Evolutionary conservation across 2,329 filamentous ascomycete species (phyloP).

Genomic region (Chalaropsis ovoidea): DNA sequence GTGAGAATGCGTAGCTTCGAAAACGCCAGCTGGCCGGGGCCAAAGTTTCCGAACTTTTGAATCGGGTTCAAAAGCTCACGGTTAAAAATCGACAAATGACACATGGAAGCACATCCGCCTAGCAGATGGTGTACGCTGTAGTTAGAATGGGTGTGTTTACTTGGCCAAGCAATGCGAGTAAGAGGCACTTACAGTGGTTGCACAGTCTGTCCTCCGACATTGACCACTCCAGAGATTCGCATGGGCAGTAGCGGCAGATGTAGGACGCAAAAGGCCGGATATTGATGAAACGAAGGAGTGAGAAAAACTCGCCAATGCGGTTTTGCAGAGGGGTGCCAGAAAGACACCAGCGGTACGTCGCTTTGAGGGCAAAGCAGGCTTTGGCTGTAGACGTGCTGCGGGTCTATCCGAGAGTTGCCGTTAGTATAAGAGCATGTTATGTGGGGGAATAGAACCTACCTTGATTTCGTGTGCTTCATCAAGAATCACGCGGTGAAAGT

Average conservation of each 20-base stretch:
- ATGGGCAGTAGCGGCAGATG: constrained; percentile 79
- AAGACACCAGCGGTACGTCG: constrained; percentile 87
- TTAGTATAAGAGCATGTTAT: neutral
- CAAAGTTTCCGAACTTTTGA: constrained; percentile 50
- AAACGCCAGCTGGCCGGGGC: constrained; percentile 59
- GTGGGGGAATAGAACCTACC: constrained; percentile 33
- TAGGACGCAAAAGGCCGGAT: constrained; percentile 85
- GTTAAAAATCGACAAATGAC: constrained; percentile 61
- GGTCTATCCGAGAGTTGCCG: constrained; percentile 38
- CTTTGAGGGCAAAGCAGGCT: constrained; percentile 84
- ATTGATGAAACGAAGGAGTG: constrained; percentile 81
- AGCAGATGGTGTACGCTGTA: neutral
- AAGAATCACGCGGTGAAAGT: constrained; percentile 83
- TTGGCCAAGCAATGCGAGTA: constrained; percentile 38
- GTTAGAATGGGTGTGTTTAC: constrained; percentile 3
- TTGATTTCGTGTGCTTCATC: constrained; percentile 96
- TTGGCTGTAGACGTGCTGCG: constrained; percentile 85
- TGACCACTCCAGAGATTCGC: constrained; percentile 73
- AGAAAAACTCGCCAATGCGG: constrained; percentile 94
- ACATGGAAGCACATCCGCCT: constrained; percentile 35
- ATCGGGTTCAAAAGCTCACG: constrained; percentile 87
- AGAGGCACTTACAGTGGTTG: constrained; percentile 43
- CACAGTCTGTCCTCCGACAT: constrained; percentile 64
- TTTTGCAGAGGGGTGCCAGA: constrained; percentile 94
- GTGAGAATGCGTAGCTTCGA: constrained; percentile 78